Conservation (phyloP, 2,329 filamentous ascomycete genomes). For the Corynespora cassiicola region DNA sequence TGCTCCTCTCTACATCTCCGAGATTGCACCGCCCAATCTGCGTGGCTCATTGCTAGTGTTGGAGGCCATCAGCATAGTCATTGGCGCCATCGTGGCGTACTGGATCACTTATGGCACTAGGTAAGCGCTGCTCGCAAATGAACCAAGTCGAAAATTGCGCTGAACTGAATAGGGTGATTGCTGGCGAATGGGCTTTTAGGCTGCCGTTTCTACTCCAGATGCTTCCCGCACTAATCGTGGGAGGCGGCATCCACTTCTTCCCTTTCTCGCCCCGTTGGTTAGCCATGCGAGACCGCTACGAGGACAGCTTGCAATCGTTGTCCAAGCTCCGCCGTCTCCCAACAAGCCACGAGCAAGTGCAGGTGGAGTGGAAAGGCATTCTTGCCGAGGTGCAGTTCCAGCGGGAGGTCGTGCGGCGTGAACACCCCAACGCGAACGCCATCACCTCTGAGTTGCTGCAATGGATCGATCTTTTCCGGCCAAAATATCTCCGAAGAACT, state of each 20-base stretch:
- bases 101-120: slow-evolving; percentile 52
- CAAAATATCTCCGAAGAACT: not conserved
- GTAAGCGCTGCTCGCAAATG: not conserved
- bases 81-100: slow-evolving; percentile 50
- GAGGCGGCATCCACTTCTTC: slow-evolving; percentile 37
- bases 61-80: slow-evolving; percentile 51
- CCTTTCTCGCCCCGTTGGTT: slow-evolving; percentile 45
- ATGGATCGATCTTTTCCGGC: slow-evolving; percentile 51
- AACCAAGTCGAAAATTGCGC: not conserved
- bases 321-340: slow-evolving; percentile 34
- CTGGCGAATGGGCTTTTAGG: slow-evolving; percentile 55
- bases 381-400: too few species aligned
- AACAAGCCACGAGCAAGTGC: too few species aligned
- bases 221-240: slow-evolving; percentile 37
- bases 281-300: slow-evolving; percentile 31
- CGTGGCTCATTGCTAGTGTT: slow-evolving; percentile 64
- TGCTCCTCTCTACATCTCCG: slow-evolving; percentile 76
- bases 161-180: too few species aligned
- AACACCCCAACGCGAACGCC: too few species aligned
- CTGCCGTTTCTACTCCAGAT: slow-evolving; percentile 58
- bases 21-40: slow-evolving; percentile 72
- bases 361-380: too few species aligned
- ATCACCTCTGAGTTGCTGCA: slow-evolving; percentile 20
- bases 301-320: slow-evolving; percentile 34
- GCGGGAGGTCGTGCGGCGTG: too few species aligned